Evolutionary conservation across 2,329 filamentous ascomycete species (phyloP), one percentile per base, ranked within the genome.

Genomic region (Fusarium devonianum): DNA sequence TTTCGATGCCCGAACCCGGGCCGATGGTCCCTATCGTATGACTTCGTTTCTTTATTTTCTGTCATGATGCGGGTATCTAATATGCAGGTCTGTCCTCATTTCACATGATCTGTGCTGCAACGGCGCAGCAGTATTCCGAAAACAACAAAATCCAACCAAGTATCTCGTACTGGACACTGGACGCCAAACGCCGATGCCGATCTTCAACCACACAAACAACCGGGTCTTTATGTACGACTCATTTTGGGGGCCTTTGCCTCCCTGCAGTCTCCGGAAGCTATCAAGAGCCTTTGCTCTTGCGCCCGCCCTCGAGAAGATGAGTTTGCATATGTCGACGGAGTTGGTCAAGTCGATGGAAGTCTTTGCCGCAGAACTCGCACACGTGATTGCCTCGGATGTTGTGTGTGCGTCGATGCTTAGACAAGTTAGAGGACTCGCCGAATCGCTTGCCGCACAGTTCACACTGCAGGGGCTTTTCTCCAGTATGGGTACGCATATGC

Each of bases 401-500:
- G 58, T 87, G 84, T 7, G 78, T 87, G 55, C 83, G 82, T 38
- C 80, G 78, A 63, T 88, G 85, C 60, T 87, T 88, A 39, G 84
- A 83, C 13, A 87, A 71, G 60, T 87, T 88, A 4, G 84, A 87
- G 0, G 84, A 87, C 65, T 88, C 84, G 51, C 81, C 78, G 63
- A 88, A 88, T 8, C 70, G 71, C 62, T 83, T 84, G 34, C 75
- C 76, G 58, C 85, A 88, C 19, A 79, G 72, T 2, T 81, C 77
- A 55, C 84, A 87, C 33, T 73, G 69, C 0, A 87, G 70, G 0
- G 84, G 84, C 63, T 87, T 88, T 35, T 82, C 78, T 30, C 84
- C 83, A 1, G 85, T 87, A 62, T 89, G 86, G 2, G 80, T 84
- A 28, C 85, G 78, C 60, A 80, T 79, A 60, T 89, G 86, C 76